Evolutionary conservation across 2,329 filamentous ascomycete genomes (phyloP).

Genomic region (Aspergillus fumigatus): DNA sequence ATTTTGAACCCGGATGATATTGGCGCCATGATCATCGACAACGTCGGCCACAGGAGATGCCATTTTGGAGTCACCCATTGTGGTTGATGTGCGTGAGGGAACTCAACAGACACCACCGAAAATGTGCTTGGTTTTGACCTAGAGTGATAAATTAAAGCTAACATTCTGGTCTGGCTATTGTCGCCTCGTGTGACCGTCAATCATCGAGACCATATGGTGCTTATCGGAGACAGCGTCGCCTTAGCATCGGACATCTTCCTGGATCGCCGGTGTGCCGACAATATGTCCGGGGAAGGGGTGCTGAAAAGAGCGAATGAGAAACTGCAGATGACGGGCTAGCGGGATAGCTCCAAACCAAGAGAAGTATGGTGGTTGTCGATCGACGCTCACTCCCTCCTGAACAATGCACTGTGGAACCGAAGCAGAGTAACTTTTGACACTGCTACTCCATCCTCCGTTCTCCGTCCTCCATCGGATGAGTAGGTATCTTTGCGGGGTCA

Average conservation of each 20-base stretch:
- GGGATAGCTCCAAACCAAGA: not conserved
- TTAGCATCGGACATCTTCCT: not conserved
- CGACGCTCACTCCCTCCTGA: no score
- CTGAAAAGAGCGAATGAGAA: no score
- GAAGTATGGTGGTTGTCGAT: not conserved
- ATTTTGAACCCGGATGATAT: constrained; percentile 22
- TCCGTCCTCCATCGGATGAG: no score
- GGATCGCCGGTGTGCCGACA: constrained; percentile 3
- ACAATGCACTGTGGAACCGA: no score
- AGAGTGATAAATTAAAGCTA: not conserved
- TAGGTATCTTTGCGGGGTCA: no score
- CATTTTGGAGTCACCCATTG: constrained; percentile 13
- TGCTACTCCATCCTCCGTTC: no score
- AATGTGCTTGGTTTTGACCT: no score
- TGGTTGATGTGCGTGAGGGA: not conserved
- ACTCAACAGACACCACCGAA: not conserved
- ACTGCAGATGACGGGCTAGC: not conserved
- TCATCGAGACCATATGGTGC: not conserved
- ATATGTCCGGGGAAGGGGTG: not conserved
- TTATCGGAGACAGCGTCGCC: not conserved
- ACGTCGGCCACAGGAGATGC: not conserved
- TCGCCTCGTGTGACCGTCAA: not conserved
- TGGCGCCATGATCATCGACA: constrained; percentile 1
- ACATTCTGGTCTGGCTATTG: not conserved
- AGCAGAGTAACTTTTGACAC: no score